phyloP scores from a whole-genome alignment of 306 rosid species.

The Glycine tomentella region DNA sequence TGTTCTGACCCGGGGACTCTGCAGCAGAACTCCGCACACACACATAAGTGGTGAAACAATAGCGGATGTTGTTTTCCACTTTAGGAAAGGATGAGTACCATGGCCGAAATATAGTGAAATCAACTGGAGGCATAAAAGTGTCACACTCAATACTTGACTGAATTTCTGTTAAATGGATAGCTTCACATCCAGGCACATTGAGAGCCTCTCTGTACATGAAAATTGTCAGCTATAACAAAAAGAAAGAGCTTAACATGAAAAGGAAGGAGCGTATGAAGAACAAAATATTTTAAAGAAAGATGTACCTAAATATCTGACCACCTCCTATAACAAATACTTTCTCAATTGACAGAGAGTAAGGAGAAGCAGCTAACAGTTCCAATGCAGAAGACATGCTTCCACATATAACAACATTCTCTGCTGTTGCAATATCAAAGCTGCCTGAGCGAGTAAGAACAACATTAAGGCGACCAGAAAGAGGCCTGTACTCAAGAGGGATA shows the following conservation, averaged over 20 bases:
- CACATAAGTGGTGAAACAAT: slow-evolving; percentile 75
- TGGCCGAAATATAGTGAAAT: slow-evolving; percentile 67
- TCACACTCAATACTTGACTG: slow-evolving; percentile 77
- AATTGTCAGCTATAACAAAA: slow-evolving; percentile 29
- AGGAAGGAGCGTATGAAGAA: neutral
- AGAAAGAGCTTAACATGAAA: slow-evolving; percentile 29
- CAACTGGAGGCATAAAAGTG: slow-evolving; percentile 79
- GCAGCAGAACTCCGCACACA: slow-evolving; percentile 70
- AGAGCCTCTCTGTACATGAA: slow-evolving; percentile 76
- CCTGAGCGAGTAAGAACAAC: slow-evolving; percentile 94
- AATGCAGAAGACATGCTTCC: slow-evolving; percentile 82
- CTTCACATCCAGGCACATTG: slow-evolving; percentile 83
- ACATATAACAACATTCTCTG: slow-evolving; percentile 86
- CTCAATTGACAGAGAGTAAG: slow-evolving; percentile 90
- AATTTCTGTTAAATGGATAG: slow-evolving; percentile 88
- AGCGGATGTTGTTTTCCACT: slow-evolving; percentile 74
- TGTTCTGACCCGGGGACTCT: slow-evolving; percentile 54
- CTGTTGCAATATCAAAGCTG: slow-evolving; percentile 85
- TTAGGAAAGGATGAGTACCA: slow-evolving; percentile 91
- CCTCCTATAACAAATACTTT: slow-evolving; percentile 94
- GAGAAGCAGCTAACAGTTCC: slow-evolving; percentile 86
- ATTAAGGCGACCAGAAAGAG: slow-evolving; percentile 91
- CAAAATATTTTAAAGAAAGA: neutral
- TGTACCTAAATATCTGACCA: slow-evolving; percentile 82
- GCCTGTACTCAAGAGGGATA: slow-evolving; percentile 69